phyloP scores from a whole-genome alignment of 2,329 filamentous ascomycete species.

The Epichloe glyceriae region DNA sequence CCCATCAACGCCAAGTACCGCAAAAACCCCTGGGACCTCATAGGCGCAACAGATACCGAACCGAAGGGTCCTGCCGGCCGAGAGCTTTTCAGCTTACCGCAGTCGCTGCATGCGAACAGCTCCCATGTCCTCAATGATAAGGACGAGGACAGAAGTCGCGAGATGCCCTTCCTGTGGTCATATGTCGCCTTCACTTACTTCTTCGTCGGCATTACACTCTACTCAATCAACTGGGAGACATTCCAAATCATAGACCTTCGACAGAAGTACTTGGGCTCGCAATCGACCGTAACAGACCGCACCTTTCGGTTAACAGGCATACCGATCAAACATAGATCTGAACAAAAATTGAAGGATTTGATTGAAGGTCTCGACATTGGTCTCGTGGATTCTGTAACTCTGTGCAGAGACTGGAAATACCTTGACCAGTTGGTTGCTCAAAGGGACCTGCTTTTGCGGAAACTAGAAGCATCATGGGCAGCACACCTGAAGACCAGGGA shows the following conservation, averaged over 20 bases:
- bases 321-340: constrained; percentile 62
- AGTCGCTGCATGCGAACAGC: constrained; percentile 7
- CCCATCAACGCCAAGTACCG: constrained; percentile 67
- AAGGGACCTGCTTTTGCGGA: constrained; percentile 51
- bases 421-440: constrained; percentile 63
- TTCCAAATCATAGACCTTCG: constrained; percentile 72
- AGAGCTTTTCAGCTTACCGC: not conserved
- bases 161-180: constrained; percentile 62
- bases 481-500: constrained; percentile 35
- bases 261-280: constrained; percentile 83
- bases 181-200: constrained; percentile 93
- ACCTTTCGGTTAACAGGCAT: constrained; percentile 89
- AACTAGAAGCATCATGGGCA: constrained; percentile 75
- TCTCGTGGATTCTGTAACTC: constrained; percentile 71
- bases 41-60: not conserved
- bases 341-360: constrained; percentile 71
- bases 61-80: constrained; percentile 4
- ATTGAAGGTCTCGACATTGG: constrained; percentile 83
- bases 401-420: constrained; percentile 78
- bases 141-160: constrained; percentile 22
- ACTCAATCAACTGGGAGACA: constrained; percentile 73
- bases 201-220: constrained; percentile 71
- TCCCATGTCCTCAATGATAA: constrained; percentile 14
- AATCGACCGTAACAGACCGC: constrained; percentile 90
- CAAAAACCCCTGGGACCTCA: constrained; percentile 1